phyloP scores from a whole-genome alignment of 139 green algal species.

The Chlorella sp. region DNA sequence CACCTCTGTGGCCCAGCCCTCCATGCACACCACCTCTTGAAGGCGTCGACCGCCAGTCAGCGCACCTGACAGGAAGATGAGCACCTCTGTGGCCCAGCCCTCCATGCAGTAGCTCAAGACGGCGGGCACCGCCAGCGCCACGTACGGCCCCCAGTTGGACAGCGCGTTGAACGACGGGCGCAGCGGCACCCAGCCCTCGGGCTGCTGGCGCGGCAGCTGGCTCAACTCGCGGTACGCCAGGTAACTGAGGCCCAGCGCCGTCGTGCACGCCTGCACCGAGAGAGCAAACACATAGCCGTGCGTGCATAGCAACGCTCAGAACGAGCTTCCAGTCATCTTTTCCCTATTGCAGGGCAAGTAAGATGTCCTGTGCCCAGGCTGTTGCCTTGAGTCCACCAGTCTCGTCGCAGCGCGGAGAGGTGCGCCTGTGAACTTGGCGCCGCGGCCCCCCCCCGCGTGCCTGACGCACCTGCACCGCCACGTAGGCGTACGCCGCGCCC shows the following conservation, averaged over 20 bases:
- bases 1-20: neutral
- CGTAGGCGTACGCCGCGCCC: conserved; percentile 25
- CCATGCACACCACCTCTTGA: neutral
- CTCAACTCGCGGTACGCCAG: neutral
- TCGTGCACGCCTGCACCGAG: conserved; percentile 3
- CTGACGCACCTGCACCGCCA: neutral
- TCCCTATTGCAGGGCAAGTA: no score
- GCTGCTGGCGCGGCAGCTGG: neutral
- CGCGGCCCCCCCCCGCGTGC: no score
- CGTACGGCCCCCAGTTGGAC: conserved; percentile 19
- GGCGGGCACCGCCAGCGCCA: conserved; percentile 26
- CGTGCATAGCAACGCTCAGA: no score
- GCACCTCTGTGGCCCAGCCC: conserved; percentile 26
- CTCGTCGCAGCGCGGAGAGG: no score
- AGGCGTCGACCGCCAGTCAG: neutral
- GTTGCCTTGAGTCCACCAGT: no score
- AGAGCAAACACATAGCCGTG: no score
- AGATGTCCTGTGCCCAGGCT: no score
- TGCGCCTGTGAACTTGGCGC: no score
- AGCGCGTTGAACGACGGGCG: conserved; percentile 13
- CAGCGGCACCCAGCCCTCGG: conserved; percentile 6
- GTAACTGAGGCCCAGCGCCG: conserved; percentile 14
- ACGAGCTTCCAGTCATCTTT: no score
- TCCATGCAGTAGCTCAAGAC: conserved; percentile 24
- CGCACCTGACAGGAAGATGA: neutral